Conservation (phyloP, 2,329 filamentous ascomycete genomes). For the Ophiostoma montium region DNA sequence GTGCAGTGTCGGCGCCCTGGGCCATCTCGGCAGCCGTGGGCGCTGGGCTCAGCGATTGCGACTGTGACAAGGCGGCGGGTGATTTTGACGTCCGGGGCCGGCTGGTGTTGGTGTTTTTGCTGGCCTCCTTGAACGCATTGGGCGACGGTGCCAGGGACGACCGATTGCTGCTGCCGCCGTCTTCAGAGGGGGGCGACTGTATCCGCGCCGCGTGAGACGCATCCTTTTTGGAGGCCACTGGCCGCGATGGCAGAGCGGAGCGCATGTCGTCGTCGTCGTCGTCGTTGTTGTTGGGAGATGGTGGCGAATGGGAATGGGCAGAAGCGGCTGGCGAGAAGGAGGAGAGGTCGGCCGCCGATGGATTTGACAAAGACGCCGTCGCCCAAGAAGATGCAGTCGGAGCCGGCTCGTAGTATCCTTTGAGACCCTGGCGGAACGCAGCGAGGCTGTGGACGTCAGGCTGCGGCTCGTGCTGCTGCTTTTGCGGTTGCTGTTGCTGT, state of each 20-base stretch:
- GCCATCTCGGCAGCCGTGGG: slow-evolving; percentile 9
- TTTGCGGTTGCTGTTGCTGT: neutral
- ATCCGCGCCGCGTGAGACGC: slow-evolving; percentile 7
- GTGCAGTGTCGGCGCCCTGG: neutral
- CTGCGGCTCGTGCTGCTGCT: no score
- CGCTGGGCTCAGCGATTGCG: slow-evolving; percentile 12
- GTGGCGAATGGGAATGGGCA: neutral
- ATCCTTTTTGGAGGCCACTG: slow-evolving; percentile 13
- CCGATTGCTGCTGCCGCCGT: slow-evolving; percentile 11
- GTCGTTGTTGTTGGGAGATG: neutral
- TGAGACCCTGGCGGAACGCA: slow-evolving; percentile 5
- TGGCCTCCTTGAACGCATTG: neutral
- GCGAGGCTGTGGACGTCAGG: neutral
- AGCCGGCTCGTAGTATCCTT: neutral
- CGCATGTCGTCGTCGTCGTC: slow-evolving; percentile 10
- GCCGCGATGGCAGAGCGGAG: slow-evolving; percentile 16
- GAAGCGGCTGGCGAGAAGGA: neutral
- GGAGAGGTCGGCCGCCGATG: neutral
- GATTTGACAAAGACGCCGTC: neutral
- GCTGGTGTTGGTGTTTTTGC: neutral
- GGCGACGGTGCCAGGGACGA: slow-evolving; percentile 3
- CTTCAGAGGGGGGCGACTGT: slow-evolving; percentile 16
- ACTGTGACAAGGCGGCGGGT: slow-evolving; percentile 4
- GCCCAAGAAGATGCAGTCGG: neutral
- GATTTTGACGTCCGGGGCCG: slow-evolving; percentile 6